These are phyloP conservation scores for Lipomyces orientalis DNA, from an alignment of 805 yeast genomes.

Conservation along the genomic window DNA sequence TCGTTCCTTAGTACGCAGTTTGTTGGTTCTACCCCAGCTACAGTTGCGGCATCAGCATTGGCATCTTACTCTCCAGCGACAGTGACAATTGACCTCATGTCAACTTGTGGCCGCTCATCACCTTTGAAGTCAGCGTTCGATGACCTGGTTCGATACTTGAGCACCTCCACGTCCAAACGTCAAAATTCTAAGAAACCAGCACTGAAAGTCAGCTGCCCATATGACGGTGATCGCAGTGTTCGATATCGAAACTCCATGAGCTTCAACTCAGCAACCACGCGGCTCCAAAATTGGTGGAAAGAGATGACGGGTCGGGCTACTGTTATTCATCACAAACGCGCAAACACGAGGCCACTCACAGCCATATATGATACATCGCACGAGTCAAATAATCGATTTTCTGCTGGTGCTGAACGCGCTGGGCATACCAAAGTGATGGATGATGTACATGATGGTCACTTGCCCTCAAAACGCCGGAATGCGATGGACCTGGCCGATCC, in stretches of 20 bases:
- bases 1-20: neutral
- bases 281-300: neutral
- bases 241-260: neutral
- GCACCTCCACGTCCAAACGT: neutral
- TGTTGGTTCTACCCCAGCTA: neutral
- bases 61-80: constrained; percentile 1
- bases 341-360: neutral
- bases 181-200: neutral
- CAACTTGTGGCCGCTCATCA: neutral
- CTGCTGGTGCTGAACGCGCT: neutral
- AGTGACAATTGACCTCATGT: neutral
- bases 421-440: neutral
- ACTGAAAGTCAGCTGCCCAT: neutral
- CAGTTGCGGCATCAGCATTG: constrained; percentile 1
- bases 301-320: neutral
- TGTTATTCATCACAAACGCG: neutral
- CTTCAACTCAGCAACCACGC: neutral
- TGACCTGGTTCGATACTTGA: neutral
- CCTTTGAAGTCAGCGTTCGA: neutral
- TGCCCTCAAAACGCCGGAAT: neutral
- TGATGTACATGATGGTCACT: neutral
- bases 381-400: neutral
- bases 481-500: constrained; percentile 1
- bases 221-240: neutral
- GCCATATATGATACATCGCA: neutral